Conservation (phyloP, 2,329 filamentous ascomycete species). For the Fusarium verticillioides region DNA sequence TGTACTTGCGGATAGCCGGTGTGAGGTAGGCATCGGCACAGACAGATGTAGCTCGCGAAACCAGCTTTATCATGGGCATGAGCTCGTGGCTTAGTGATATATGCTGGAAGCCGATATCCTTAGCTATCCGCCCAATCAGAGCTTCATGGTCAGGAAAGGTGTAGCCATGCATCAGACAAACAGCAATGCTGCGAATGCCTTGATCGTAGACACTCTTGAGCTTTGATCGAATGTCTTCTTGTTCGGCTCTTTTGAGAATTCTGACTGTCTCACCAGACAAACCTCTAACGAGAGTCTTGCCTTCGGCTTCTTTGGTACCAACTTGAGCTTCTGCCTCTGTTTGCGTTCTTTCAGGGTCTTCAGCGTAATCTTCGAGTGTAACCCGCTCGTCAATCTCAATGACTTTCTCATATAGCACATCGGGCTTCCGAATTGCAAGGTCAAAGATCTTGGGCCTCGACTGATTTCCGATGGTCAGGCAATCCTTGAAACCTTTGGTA, state of each 20-base stretch:
- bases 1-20: conserved; percentile 55
- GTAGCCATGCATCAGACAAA: conserved; percentile 92
- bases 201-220: conserved; percentile 71
- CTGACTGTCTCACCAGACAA: conserved; percentile 77
- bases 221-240: conserved; percentile 65
- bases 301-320: conserved; percentile 58
- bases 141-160: conserved; percentile 90
- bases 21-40: conserved; percentile 59
- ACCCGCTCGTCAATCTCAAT: conserved; percentile 93
- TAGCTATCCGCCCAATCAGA: conserved; percentile 78
- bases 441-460: conserved; percentile 91
- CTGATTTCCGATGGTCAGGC: conserved; percentile 90
- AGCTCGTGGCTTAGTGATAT: conserved; percentile 67
- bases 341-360: conserved; percentile 76
- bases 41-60: conserved; percentile 56
- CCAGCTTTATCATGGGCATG: conserved; percentile 59
- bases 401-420: conserved; percentile 85
- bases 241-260: conserved; percentile 69
- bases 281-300: conserved; percentile 72
- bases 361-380: conserved; percentile 90
- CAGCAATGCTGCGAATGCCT: conserved; percentile 83
- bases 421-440: conserved; percentile 85
- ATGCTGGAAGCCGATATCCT: conserved; percentile 79
- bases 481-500: conserved; percentile 89
- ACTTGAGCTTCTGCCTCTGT: conserved; percentile 66